Evolutionary conservation across 2,329 filamentous ascomycete genomes (phyloP).

Genomic region (Grosmannia penicillata): DNA sequence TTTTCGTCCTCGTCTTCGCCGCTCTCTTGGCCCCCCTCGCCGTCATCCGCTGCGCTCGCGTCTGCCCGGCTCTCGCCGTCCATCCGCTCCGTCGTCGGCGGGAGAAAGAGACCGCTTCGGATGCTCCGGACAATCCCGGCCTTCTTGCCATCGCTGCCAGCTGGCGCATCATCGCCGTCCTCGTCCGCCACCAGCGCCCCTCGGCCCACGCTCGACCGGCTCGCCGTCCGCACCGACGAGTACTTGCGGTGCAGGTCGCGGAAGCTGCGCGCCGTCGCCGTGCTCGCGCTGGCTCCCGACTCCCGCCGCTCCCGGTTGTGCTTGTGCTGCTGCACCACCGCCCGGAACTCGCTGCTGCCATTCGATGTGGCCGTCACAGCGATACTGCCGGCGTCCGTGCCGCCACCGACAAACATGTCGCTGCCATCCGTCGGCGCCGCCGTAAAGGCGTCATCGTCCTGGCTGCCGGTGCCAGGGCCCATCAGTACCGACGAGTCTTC

Average conservation of each 20-base stretch:
- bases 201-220: slow-evolving; percentile 10
- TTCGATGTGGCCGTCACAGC: not conserved
- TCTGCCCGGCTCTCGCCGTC: slow-evolving; percentile 44
- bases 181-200: slow-evolving; percentile 14
- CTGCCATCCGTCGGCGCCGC: not conserved
- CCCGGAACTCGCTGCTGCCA: slow-evolving; percentile 29
- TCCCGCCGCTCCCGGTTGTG: slow-evolving; percentile 35
- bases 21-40: slow-evolving; percentile 2
- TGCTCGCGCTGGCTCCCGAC: slow-evolving; percentile 51
- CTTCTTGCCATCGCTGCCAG: too few relatives aligned
- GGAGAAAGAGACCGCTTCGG: too few relatives aligned
- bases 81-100: too few relatives aligned
- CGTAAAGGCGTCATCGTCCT: slow-evolving; percentile 18
- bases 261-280: slow-evolving; percentile 51
- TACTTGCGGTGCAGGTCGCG: slow-evolving; percentile 46
- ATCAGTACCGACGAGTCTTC: too few relatives aligned
- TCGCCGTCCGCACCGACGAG: slow-evolving; percentile 34
- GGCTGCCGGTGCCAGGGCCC: too few relatives aligned
- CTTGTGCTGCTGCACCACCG: slow-evolving; percentile 27
- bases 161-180: slow-evolving; percentile 29
- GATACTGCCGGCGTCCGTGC: not conserved
- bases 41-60: slow-evolving; percentile 38
- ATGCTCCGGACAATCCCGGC: too few relatives aligned
- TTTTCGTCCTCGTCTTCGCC: slow-evolving; percentile 12
- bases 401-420: not conserved